Percentiles rank a stretch among this genome's conserved stretches.
Conservation (phyloP, 768 basidiomycete species). For the Trametes elegans region DNA sequence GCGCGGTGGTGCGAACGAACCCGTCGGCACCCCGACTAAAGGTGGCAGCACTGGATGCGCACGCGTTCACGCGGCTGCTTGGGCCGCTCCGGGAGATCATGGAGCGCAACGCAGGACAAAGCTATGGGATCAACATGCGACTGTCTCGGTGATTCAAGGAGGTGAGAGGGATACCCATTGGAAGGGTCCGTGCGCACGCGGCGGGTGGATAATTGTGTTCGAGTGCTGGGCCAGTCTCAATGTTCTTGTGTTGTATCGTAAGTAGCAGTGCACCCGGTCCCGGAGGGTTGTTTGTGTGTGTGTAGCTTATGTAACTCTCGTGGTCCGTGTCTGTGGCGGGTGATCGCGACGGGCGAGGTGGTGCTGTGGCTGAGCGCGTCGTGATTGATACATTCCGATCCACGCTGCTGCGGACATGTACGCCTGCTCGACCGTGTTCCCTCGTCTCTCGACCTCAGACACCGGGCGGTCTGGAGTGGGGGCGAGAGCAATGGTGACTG, state of each 20-base stretch:
- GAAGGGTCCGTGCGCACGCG: neutral
- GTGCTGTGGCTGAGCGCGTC: neutral
- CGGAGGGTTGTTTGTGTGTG: neutral
- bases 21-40: conserved; percentile 66
- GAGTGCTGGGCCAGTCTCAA: neutral
- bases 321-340: neutral
- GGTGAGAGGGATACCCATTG: conserved; percentile 5
- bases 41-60: conserved; percentile 90
- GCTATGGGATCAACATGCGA: conserved; percentile 40
- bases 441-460: too few relatives aligned
- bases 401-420: too few relatives aligned
- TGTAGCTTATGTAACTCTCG: conserved; percentile 18
- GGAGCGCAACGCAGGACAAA: conserved; percentile 85
- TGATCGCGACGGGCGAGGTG: neutral
- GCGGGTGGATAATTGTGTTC: neutral
- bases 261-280: too few relatives aligned
- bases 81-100: conserved; percentile 92
- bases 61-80: conserved; percentile 90
- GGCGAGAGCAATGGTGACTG: too few relatives aligned
- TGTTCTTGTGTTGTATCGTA: neutral
- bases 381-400: too few relatives aligned
- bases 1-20: conserved; percentile 59
- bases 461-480: too few relatives aligned
- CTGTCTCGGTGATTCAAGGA: conserved; percentile 19
- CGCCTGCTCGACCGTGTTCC: too few relatives aligned